These are phyloP conservation scores for Rhazya stricta DNA, from an alignment of 257 asterid species.

Conservation along the genomic window DNA sequence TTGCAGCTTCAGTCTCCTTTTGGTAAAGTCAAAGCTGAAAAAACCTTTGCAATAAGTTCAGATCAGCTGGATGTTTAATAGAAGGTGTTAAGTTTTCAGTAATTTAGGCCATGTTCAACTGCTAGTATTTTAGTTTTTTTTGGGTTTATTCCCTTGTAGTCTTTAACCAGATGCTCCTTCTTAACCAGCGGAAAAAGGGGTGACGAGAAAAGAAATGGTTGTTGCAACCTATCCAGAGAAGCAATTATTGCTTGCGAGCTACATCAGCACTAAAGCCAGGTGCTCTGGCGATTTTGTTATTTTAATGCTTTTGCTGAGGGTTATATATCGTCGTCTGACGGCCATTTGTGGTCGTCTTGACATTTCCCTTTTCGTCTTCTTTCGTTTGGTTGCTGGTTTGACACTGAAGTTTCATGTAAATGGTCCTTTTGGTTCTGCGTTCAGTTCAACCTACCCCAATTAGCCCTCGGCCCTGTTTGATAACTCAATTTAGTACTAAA, in stretches of 20 bases:
- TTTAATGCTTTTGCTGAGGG: neutral
- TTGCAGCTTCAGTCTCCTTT: neutral
- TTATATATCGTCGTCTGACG: too few species aligned
- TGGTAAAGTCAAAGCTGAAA: too few species aligned
- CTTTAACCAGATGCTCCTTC: neutral
- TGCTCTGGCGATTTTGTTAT: neutral
- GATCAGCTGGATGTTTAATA: neutral
- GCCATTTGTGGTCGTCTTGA: too few species aligned
- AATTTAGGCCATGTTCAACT: too few species aligned
- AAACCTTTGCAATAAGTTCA: neutral
- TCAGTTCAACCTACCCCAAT: too few species aligned
- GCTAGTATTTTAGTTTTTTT: neutral
- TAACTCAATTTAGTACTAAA: too few species aligned
- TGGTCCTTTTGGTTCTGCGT: too few species aligned
- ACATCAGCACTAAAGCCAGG: neutral
- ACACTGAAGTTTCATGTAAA: too few species aligned
- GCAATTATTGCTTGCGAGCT: neutral
- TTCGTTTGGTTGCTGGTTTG: too few species aligned
- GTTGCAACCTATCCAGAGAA: neutral
- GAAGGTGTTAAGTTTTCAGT: neutral
- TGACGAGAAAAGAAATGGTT: neutral
- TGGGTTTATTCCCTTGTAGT: too few species aligned
- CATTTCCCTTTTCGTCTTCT: too few species aligned
- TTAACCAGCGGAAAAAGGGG: neutral
- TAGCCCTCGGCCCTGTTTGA: too few species aligned